phyloP scores from a whole-genome alignment of 2,329 filamentous ascomycete species.

The Exophiala sp. region DNA sequence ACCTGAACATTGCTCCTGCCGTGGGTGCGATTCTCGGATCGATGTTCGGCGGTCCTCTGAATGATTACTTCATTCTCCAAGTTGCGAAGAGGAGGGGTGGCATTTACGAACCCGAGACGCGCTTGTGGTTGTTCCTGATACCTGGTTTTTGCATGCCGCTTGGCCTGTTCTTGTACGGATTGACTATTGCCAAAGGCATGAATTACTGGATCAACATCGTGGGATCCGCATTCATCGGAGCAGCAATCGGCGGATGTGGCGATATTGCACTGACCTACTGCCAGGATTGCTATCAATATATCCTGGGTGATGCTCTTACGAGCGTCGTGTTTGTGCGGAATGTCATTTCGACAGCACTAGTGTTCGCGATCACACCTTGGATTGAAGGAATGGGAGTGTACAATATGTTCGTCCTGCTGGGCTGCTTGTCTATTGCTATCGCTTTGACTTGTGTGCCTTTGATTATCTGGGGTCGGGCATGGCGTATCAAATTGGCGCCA shows the following conservation, averaged over 20 bases:
- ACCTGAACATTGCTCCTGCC: slow-evolving; percentile 35
- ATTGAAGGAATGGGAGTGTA: slow-evolving; percentile 36
- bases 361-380: slow-evolving; percentile 48
- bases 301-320: slow-evolving; percentile 48
- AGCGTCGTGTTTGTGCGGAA: slow-evolving; percentile 47
- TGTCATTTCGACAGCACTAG: slow-evolving; percentile 41
- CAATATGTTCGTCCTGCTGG: slow-evolving; percentile 42
- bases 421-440: slow-evolving; percentile 35
- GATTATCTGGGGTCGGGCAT: slow-evolving; percentile 36
- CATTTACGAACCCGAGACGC: slow-evolving; percentile 50
- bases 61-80: slow-evolving; percentile 40
- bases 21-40: slow-evolving; percentile 41
- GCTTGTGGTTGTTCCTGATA: slow-evolving; percentile 39
- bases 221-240: slow-evolving; percentile 36
- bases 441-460: slow-evolving; percentile 29
- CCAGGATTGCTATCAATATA: slow-evolving; percentile 35
- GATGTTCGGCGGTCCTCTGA: slow-evolving; percentile 40
- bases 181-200: slow-evolving; percentile 32
- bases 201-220: slow-evolving; percentile 33
- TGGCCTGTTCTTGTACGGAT: slow-evolving; percentile 41
- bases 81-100: slow-evolving; percentile 45
- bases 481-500: slow-evolving; percentile 32
- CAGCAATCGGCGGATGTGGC: slow-evolving; percentile 31
- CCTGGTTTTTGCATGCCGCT: slow-evolving; percentile 33
- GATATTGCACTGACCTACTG: slow-evolving; percentile 32